A percentile compares a stretch with the other conserved stretches of the same genome.
These are phyloP conservation scores for Ganoderma meredithae DNA, from an alignment of 1,284 basidiomycete genomes.

Conservation along the genomic window DNA sequence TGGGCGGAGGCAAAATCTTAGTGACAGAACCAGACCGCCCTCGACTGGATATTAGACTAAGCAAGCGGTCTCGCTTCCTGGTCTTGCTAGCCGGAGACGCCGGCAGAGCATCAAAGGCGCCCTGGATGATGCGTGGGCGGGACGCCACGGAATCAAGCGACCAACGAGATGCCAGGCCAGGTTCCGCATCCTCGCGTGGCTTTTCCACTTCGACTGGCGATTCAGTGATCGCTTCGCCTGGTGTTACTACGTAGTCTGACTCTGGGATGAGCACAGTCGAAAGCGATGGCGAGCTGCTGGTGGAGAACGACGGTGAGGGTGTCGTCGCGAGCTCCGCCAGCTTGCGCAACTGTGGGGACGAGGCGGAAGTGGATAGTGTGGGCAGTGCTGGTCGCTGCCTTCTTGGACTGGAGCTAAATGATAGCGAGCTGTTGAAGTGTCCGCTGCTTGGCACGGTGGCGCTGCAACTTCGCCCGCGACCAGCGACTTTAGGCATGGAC, in stretches of 20 bases:
- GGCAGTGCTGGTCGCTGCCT: slow-evolving; percentile 36
- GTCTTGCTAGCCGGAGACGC: slow-evolving; percentile 34
- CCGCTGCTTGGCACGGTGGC: slow-evolving; percentile 22
- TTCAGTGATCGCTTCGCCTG: slow-evolving; percentile 27
- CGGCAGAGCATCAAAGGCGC: slow-evolving; percentile 27
- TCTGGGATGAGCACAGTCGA: slow-evolving; percentile 24
- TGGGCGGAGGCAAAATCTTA: slow-evolving; percentile 34
- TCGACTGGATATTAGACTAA: slow-evolving; percentile 42
- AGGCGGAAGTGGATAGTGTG: slow-evolving; percentile 39
- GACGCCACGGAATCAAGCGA: slow-evolving; percentile 42
- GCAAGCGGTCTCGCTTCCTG: slow-evolving; percentile 40
- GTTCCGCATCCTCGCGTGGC: slow-evolving; percentile 23
- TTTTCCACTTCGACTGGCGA: slow-evolving; percentile 15
- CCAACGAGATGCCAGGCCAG: slow-evolving; percentile 41
- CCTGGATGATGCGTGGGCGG: slow-evolving; percentile 31
- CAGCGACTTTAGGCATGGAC: slow-evolving; percentile 8
- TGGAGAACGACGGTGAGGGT: slow-evolving; percentile 28
- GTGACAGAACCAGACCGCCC: slow-evolving; percentile 39
- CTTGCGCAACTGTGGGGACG: slow-evolving; percentile 40
- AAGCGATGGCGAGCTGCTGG: slow-evolving; percentile 25
- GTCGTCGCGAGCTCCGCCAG: slow-evolving; percentile 36
- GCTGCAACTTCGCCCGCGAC: slow-evolving; percentile 31
- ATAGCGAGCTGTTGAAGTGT: slow-evolving; percentile 13
- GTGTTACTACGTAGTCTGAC: slow-evolving; percentile 20
- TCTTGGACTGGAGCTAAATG: slow-evolving; percentile 28